These are phyloP conservation scores for Paraphaeosphaeria minitans DNA, from an alignment of 2,329 filamentous ascomycete genomes.

Conservation along the genomic window DNA sequence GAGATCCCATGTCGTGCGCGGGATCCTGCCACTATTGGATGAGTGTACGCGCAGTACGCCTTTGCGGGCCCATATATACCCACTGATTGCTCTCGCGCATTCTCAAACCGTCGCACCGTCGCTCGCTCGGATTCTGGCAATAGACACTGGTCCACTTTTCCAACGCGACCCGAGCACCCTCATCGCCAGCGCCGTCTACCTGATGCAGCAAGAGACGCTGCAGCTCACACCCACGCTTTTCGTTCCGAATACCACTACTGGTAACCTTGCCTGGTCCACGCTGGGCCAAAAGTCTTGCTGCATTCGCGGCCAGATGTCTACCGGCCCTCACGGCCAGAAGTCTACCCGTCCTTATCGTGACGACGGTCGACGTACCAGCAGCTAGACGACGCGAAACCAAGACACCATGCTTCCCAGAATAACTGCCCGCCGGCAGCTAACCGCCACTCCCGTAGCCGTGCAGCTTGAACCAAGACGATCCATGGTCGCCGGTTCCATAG, in stretches of 20 bases:
- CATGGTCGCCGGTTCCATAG: conserved; percentile 23
- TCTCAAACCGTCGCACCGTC: conserved; percentile 36
- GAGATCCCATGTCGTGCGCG: conserved; percentile 27
- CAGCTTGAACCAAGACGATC: conserved; percentile 1
- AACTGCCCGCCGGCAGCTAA: conserved; percentile 9
- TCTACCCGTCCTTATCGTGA: neutral
- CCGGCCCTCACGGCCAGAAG: no score
- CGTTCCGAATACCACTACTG: neutral
- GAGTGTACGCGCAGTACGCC: conserved; percentile 24
- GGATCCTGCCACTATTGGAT: conserved; percentile 32
- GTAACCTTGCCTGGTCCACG: neutral
- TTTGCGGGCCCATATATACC: conserved; percentile 42
- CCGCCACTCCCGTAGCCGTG: conserved; percentile 15
- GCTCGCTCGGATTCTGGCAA: conserved; percentile 28
- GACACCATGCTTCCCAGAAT: conserved; percentile 10
- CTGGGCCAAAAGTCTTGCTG: neutral
- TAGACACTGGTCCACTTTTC: conserved; percentile 37
- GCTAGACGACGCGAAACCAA: neutral
- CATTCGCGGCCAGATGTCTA: no score
- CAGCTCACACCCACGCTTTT: neutral
- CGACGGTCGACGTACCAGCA: neutral
- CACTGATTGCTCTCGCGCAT: conserved; percentile 43
- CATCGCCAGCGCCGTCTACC: conserved; percentile 23
- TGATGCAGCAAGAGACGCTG: neutral
- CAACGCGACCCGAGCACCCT: conserved; percentile 27